Conservation (phyloP, 1,284 basidiomycete genomes). For the Athelia sp. region DNA sequence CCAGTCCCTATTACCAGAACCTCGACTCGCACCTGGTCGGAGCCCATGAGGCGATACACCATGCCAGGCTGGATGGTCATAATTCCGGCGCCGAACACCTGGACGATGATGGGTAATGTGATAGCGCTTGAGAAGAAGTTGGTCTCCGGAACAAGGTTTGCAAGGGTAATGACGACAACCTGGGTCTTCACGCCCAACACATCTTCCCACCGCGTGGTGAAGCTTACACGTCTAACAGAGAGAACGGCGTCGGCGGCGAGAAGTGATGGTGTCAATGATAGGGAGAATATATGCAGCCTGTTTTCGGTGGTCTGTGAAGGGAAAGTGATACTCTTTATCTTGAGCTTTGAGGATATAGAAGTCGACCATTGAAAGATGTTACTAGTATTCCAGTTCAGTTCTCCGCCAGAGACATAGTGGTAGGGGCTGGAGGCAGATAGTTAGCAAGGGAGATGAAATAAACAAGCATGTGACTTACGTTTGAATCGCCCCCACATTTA, state of each 20-base stretch:
- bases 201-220: conserved; percentile 39
- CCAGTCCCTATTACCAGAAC: conserved; percentile 29
- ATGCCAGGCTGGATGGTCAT: conserved; percentile 30
- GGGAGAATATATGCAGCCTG: conserved; percentile 40
- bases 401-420: conserved; percentile 26
- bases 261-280: conserved; percentile 33
- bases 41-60: conserved; percentile 36
- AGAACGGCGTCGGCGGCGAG: conserved; percentile 17
- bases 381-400: conserved; percentile 32
- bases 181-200: conserved; percentile 30
- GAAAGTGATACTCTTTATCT: conserved; percentile 34
- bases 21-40: conserved; percentile 40
- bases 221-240: conserved; percentile 32
- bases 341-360: conserved; percentile 32
- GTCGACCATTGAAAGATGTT: conserved; percentile 42
- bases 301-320: conserved; percentile 22
- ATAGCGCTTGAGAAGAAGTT: conserved; percentile 22
- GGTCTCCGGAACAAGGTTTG: conserved; percentile 36
- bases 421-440: conserved; percentile 25
- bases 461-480: conserved; percentile 20
- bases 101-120: conserved; percentile 27
- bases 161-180: conserved; percentile 39
- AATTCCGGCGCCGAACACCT: conserved; percentile 30
- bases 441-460: background rate
- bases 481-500: conserved; percentile 32